A percentile compares a stretch with the other conserved stretches of the same genome.
These are phyloP conservation scores for Heliamphora exappendiculata DNA, from an alignment of 148 eudicot species.

Conservation along the genomic window DNA sequence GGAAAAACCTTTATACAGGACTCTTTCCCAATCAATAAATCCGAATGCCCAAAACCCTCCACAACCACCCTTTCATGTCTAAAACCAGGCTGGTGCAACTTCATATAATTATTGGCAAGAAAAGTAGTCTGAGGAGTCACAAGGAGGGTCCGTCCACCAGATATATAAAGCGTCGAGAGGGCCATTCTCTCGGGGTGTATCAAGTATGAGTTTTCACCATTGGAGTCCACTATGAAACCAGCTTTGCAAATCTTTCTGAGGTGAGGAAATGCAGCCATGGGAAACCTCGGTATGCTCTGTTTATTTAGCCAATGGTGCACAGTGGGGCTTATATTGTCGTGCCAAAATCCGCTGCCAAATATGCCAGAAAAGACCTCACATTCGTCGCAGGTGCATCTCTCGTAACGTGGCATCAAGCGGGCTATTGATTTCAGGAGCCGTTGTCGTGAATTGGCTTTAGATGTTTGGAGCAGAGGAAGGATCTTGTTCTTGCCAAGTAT, in stretches of 20 bases:
- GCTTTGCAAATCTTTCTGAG: slow-evolving; percentile 29
- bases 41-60: slow-evolving; percentile 36
- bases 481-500: slow-evolving; percentile 24
- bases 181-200: slow-evolving; percentile 35
- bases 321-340: slow-evolving; percentile 24
- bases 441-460: slow-evolving; percentile 19
- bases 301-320: slow-evolving; percentile 33
- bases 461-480: slow-evolving; percentile 18
- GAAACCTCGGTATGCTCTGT: slow-evolving; percentile 21
- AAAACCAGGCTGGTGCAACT: slow-evolving; percentile 32
- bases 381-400: slow-evolving; percentile 33
- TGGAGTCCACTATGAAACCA: slow-evolving; percentile 25
- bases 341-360: slow-evolving; percentile 37
- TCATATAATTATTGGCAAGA: slow-evolving; percentile 39
- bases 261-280: slow-evolving; percentile 39
- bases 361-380: slow-evolving; percentile 35
- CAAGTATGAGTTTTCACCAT: slow-evolving; percentile 26
- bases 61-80: slow-evolving; percentile 34
- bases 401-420: slow-evolving; percentile 26
- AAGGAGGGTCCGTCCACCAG: slow-evolving; percentile 30
- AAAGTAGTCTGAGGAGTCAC: slow-evolving; percentile 35
- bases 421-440: slow-evolving; percentile 27
- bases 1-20: slow-evolving; percentile 25
- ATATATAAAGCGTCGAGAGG: slow-evolving; percentile 25
- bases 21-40: slow-evolving; percentile 34